phyloP scores from a whole-genome alignment of 768 basidiomycete species.

The Cystobasidium tubakii region DNA sequence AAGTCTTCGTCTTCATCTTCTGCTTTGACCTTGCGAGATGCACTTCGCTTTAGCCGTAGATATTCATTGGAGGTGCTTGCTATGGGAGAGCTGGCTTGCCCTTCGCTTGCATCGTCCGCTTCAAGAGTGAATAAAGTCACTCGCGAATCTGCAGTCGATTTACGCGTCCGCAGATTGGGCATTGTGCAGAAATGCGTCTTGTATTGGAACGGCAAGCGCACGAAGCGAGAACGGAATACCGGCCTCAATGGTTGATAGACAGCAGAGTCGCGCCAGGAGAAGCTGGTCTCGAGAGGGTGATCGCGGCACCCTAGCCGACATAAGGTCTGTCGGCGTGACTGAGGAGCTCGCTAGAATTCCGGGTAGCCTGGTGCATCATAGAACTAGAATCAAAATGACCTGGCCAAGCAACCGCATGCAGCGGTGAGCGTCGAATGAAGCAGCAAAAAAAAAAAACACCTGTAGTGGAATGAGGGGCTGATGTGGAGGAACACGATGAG shows the following conservation, averaged over 20 bases:
- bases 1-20: slow-evolving; percentile 7
- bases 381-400: no score
- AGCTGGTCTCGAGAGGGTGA: no score
- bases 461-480: not conserved
- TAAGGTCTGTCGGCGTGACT: no score
- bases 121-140: slow-evolving; percentile 31
- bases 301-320: no score
- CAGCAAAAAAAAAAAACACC: not conserved
- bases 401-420: no score
- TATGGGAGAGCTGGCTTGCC: not conserved
- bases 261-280: no score
- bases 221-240: no score
- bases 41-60: not conserved
- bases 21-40: not conserved
- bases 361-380: no score
- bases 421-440: not conserved
- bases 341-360: no score
- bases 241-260: no score
- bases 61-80: not conserved
- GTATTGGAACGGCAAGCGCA: not conserved
- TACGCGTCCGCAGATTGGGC: slow-evolving; percentile 29
- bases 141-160: slow-evolving; percentile 19
- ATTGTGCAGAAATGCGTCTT: not conserved
- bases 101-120: not conserved
- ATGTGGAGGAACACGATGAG: not conserved